Base-by-base conservation (phyloP, 78 protist genomes). In the Speleostelium caveatum region DNA sequence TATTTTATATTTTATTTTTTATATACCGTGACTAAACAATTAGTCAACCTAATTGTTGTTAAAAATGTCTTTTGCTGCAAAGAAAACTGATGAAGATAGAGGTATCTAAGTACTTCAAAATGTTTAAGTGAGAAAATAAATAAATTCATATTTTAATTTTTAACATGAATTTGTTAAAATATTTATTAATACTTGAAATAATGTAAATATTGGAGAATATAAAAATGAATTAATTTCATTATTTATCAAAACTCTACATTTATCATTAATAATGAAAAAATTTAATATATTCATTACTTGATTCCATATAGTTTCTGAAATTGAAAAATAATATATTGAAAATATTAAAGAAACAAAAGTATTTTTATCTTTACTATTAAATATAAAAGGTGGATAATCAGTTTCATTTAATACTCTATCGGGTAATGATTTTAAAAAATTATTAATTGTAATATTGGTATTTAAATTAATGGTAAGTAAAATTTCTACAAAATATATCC, bases 351-450 rank as follows among this genome's bases (percentile, higher is more conserved):
- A 41, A 26, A 67, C 88, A 0, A 79, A 53, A 56, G 65, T 79
- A 61, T 79, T 79, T 36, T 38, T 32, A 16, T 49, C 53, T 56
- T 55, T 79, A 0, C 65, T 65, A 55, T 59, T 53, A 42, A 19
- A 10, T 55, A 79, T 79, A 30, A 79, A 79, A 67, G 88, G 88
- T 26, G 88, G 88, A 0, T 67, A 26, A 39, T 79, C 88, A 19
- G 41, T 32, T 3, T 56, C 16, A 2, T 36, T 16, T 2, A 79
- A 28, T 53, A 65, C 51, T 35, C 76, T 22, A 36, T 32, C 39
- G 32, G 88, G 88, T 5, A 79, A n/a, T 22, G 28, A 10, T 38
- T 0, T 2, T 26, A 41, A 6, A 0, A 79, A 28, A 1, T 12
- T 22, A 33, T 16, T 7, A 17, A 79, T 76, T 26, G 89, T 53